Evolutionary conservation across 306 rosid species (phyloP), one percentile per base, ranked within the genome.

Genomic region (barrel medic (Medicago truncatula)): DNA sequence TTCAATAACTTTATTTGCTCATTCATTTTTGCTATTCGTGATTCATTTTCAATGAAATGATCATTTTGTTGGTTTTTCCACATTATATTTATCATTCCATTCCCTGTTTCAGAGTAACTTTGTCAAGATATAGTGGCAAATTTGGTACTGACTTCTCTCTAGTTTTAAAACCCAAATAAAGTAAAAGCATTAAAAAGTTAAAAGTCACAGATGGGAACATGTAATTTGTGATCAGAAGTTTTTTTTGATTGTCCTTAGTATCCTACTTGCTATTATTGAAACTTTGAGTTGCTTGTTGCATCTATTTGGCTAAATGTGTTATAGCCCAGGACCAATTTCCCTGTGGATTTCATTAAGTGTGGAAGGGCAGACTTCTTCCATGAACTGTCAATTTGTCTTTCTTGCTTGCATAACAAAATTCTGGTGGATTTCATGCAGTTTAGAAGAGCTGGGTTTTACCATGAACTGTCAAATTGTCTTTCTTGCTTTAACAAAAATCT

Each of bases 401-500:
- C 74, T 66, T 54, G 54, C 13, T 28, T 58, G 46, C 46, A 52
- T 34, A 23, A 66, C 66, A 39, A 65, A 38, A 53, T 13, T 64
- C 23, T 57, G 49, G 17, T 25, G 14, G 31, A 9, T 20, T 57
- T 57, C 62, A 57, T 21, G 3, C 10, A 56, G 36, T 59, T 28
- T 17, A 7, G 68, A 15, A 67, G 49, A 57, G 60, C 28, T 31
- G 36, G 31, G 52, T 14, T 41, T 68, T 41, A 6, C 62, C 50
- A 31, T 11, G n/a, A 57, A 14, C 61, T 44, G 50, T 67, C 74
- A 57, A 34, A 50, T 18, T 10, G 17, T 70, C 18, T 56, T 13
- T 47, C 76, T 69, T 31, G 60, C 63, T 21, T 40, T 40, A 67
- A 57, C 57, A 28, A 25, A 56, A 68, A 9, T 40, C 14, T 60